Evolutionary conservation across 1,284 basidiomycete genomes (phyloP), one percentile per base, ranked within the genome.

Genomic region (Naganishia liquefaciens): DNA sequence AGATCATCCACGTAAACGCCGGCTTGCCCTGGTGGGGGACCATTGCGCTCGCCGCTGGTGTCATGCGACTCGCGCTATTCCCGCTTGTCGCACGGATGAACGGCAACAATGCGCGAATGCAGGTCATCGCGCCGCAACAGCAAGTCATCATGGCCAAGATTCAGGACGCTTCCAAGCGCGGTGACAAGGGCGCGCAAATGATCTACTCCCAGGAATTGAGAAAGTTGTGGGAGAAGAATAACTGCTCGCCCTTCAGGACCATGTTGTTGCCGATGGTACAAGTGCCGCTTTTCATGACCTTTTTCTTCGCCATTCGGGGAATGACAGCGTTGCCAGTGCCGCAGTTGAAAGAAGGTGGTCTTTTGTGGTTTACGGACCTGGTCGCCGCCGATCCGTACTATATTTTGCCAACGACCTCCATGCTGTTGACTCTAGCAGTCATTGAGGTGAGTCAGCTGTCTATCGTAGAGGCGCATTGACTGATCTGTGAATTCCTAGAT

Each of bases 21-120:
- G 88, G 87, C 37, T 75, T 93, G 64, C 89, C 91, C 2, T 93
- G 91, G 91, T 91, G 91, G 82, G 87, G 85, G 76, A 88, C 87
- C 37, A 92, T 97, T 77, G 80, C 91, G 39, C 80, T 82, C 6
- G 85, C 88, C 52, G 88, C 89, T 23, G 70, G 90, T 13, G 76
- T 86, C 70, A 86, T 91, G 78, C 88, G 91, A 42, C 65, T 86
- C 5, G 69, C 84, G 39, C 81, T 93, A 51, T 78, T 93, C 62
- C 91, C 91, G 2, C 81, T 92, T 71, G 81, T 86, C 33, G 79
- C 94, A 65, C 80, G 82, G 49, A 84, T 84, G 61, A 80, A 88
- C 69, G 86, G 85, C 65, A 87, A 88, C 74, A 83, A 86, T 7
- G 85, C 87, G 2, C 83, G 85, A n/a, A 82, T 97, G 75, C 84